Evolutionary conservation across 306 rosid genomes (phyloP), one percentile per base, ranked within the genome.

Genomic region (Cicer bijugum): DNA sequence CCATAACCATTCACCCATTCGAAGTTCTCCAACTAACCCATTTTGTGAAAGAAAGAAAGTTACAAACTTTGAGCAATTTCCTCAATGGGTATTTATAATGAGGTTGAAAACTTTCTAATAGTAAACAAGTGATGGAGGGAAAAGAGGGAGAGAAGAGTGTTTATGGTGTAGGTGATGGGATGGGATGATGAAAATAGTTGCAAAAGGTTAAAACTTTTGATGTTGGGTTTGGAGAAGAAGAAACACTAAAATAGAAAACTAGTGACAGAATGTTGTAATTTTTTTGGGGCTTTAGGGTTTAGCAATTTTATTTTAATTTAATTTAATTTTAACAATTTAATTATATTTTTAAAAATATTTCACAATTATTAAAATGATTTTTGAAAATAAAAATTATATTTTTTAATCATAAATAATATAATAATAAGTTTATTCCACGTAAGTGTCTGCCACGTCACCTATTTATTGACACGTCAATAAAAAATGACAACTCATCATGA

Each of bases 11-110:
- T 84, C 70, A 71, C 81, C 87, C 90, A 73, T 35, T 79, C 85
- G 71, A 88, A 75, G 17, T 81, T 78, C 75, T 72, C 86, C 19
- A 84, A 12, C 59, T 80, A 82, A 42, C 89, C 88, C 97, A 84
- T 86, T 0, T 58, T 20, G 43, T 42, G 19, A 45, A 56, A 45
- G 12, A 42, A 64, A 12, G 15, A 16, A 64, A 64, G 69, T 38
- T 9, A 1, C 16, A 67, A 58, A 3, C 50, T 69, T 51, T 20
- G 15, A 58, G 59, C 55, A 74, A 11, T 67, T 33, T 48, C 6
- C 71, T 59, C 19, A 59, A 59, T 59, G 40, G 9, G 60, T 53
- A 16, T 16, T 2, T 50, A 12, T 11, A 23, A 52, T 0, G 28
- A 57, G 7, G 38, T 57, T 23, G 7, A 28, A 56, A 56, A 56